Evolutionary conservation across 345 rosid genomes (phyloP).

Genomic region (Melaleuca quinquenervia): DNA sequence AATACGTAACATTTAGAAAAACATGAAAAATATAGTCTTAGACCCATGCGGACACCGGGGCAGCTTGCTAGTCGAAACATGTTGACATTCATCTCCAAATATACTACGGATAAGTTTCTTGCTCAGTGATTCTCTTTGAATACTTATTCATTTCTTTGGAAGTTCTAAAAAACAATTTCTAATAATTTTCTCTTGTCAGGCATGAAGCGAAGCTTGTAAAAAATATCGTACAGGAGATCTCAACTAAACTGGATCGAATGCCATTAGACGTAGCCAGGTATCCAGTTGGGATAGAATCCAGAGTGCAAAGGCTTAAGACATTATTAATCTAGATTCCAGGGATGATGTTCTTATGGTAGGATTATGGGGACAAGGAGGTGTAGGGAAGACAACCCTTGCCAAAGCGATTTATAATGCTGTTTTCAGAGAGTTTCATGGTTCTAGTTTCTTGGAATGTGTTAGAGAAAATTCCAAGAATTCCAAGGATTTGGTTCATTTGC

Average conservation of each 20-base stretch:
- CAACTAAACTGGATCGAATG: background rate
- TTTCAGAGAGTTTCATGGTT: slow-evolving; percentile 10
- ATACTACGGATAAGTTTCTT: too few species aligned
- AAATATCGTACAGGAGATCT: background rate
- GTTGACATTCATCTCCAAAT: too few species aligned
- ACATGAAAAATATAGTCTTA: too few species aligned
- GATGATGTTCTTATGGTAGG: slow-evolving; percentile 15
- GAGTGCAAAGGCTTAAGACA: slow-evolving; percentile 1
- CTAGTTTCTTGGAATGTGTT: slow-evolving; percentile 19
- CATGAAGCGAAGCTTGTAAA: background rate
- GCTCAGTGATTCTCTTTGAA: too few species aligned
- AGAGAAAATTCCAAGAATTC: slow-evolving; percentile 2
- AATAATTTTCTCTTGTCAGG: background rate
- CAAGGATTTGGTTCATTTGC: background rate
- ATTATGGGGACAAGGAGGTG: slow-evolving; percentile 41
- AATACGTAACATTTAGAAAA: too few species aligned
- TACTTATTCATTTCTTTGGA: background rate
- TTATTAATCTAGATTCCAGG: background rate
- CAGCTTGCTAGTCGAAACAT: too few species aligned
- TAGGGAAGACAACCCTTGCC: slow-evolving; percentile 46
- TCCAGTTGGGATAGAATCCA: slow-evolving; percentile 20
- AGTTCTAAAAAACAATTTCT: background rate
- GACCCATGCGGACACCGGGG: too few species aligned
- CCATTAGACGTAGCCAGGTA: background rate
- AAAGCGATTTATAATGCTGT: slow-evolving; percentile 6